Percentiles rank a stretch among this genome's conserved stretches.
Conservation (phyloP, 1,139 yeast genomes). For the Arxiozyma telluris region DNA sequence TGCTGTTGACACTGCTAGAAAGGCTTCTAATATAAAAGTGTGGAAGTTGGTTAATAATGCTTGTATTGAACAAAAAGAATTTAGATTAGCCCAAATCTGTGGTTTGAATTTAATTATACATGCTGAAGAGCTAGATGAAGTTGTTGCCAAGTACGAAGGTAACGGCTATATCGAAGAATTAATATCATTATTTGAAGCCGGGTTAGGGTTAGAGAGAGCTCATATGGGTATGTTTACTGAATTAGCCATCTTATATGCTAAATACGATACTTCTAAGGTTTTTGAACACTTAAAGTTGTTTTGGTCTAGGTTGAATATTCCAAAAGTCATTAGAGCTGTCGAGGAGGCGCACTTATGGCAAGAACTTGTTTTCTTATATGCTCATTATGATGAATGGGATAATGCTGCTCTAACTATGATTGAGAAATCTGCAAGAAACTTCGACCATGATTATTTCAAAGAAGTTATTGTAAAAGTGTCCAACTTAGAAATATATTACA, state of each 20-base stretch:
- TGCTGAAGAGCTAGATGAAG: constrained; percentile 91
- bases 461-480: constrained; percentile 92
- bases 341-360: constrained; percentile 95
- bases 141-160: constrained; percentile 78
- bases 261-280: constrained; percentile 82
- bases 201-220: constrained; percentile 93
- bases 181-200: constrained; percentile 87
- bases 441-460: constrained; percentile 89
- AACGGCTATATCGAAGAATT: constrained; percentile 90
- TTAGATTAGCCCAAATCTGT: constrained; percentile 96
- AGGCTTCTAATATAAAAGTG: constrained; percentile 86
- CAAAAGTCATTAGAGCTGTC: constrained; percentile 90
- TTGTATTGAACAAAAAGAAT: constrained; percentile 90
- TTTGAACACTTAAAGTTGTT: constrained; percentile 95
- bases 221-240: constrained; percentile 99
- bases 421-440: constrained; percentile 86
- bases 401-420: constrained; percentile 98
- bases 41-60: constrained; percentile 98
- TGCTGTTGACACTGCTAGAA: constrained; percentile 98
- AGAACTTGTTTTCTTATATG: constrained; percentile 88
- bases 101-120: constrained; percentile 94
- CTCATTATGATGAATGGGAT: constrained; percentile 99
- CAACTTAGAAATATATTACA: constrained; percentile 92
- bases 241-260: constrained; percentile 81
- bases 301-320: constrained; percentile 98